These are phyloP conservation scores for Butyriboletus loyo DNA, from an alignment of 768 basidiomycete species.

Conservation along the genomic window DNA sequence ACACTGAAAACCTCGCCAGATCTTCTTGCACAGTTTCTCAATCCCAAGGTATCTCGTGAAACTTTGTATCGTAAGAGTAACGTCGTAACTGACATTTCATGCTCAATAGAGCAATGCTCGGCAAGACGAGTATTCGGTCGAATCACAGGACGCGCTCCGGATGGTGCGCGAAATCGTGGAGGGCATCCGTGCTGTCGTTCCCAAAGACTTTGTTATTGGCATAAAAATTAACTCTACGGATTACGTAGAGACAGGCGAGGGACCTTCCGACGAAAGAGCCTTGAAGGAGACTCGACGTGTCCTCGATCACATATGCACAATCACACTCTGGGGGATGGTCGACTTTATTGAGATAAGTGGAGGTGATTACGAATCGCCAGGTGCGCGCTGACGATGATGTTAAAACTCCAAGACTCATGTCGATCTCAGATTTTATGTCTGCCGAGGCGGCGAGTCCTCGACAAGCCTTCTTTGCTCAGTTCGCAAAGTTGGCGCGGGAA, in stretches of 20 bases:
- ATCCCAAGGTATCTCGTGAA: constrained; percentile 51
- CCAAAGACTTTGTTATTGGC: constrained; percentile 64
- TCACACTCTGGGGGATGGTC: constrained; percentile 61
- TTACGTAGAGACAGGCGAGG: constrained; percentile 43
- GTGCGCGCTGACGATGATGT: constrained; percentile 34
- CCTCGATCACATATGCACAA: constrained; percentile 55
- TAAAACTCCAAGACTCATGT: background rate
- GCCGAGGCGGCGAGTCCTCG: constrained; percentile 34
- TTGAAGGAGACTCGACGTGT: constrained; percentile 37
- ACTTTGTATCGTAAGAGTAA: constrained; percentile 4
- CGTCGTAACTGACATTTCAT: constrained; percentile 6
- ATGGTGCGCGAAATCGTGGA: constrained; percentile 55
- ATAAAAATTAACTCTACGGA: constrained; percentile 82
- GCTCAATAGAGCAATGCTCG: constrained; percentile 47
- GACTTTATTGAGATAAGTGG: constrained; percentile 91
- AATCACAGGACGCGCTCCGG: constrained; percentile 44
- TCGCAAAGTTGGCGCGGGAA: constrained; percentile 55
- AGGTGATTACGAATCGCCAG: constrained; percentile 79
- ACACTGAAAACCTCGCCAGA: constrained; percentile 40
- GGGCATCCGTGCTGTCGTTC: constrained; percentile 52
- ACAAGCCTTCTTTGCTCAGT: constrained; percentile 71
- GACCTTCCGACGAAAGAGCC: constrained; percentile 32
- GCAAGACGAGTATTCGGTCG: constrained; percentile 55
- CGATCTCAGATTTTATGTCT: constrained; percentile 43
- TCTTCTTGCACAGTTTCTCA: constrained; percentile 76